Percentiles rank a stretch among this genome's conserved stretches.
These are phyloP conservation scores for Pythium periplocum DNA, from an alignment of 352 stramenopile genomes.

Conservation along the genomic window DNA sequence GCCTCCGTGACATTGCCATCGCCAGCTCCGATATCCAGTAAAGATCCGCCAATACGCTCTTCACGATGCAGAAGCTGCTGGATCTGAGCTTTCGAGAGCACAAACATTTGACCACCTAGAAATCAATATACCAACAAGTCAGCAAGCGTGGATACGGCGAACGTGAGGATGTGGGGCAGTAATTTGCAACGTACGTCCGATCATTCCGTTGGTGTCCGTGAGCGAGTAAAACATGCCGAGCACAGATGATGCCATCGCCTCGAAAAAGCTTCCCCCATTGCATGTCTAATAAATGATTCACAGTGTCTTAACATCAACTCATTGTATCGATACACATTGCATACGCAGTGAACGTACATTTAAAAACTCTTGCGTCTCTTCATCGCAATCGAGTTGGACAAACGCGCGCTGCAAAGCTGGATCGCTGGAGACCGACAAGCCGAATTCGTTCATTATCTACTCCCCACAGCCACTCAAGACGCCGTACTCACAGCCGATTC, in stretches of 20 bases:
- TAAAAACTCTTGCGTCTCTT: constrained; percentile 69
- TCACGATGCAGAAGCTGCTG: constrained; percentile 54
- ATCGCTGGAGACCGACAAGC: constrained; percentile 26
- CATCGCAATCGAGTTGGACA: constrained; percentile 67
- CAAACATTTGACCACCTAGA: constrained; percentile 84
- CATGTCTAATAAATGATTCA: constrained; percentile 42
- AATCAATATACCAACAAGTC: not conserved
- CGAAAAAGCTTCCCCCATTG: constrained; percentile 60
- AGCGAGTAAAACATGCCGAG: constrained; percentile 80
- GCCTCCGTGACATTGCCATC: constrained; percentile 80
- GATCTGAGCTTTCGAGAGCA: constrained; percentile 70
- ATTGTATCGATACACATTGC: not conserved
- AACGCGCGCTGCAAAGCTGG: constrained; percentile 53
- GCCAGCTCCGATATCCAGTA: constrained; percentile 80
- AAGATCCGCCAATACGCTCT: constrained; percentile 31
- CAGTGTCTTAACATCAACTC: not conserved
- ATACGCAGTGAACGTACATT: constrained; percentile 26
- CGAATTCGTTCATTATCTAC: not conserved
- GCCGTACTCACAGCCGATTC: constrained; percentile 37
- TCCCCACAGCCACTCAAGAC: not conserved
- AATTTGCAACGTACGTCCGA: constrained; percentile 48
- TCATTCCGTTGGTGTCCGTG: constrained; percentile 79
- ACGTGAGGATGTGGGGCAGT: not conserved
- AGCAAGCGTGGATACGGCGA: not conserved
- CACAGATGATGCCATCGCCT: constrained; percentile 56